Conservation (phyloP, 257 asterid species). For the Mentha longifolia region DNA sequence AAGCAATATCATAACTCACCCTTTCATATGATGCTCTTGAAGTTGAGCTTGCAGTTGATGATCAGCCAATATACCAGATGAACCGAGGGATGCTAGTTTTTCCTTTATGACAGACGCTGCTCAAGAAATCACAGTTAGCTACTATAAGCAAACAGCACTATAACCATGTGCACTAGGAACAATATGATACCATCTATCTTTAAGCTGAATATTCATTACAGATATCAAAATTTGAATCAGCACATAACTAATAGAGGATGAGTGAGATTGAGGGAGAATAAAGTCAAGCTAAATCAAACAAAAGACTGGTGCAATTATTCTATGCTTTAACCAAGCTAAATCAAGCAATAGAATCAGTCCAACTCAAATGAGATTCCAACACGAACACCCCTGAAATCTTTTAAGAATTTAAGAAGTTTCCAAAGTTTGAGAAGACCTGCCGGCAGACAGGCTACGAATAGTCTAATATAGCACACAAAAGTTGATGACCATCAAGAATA, state of each 20-base stretch:
- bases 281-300: not conserved
- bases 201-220: conserved; percentile 23
- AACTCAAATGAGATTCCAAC: conserved; percentile 22
- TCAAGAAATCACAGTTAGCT: conserved; percentile 37
- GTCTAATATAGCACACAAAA: conserved; percentile 1
- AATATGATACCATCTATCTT: conserved; percentile 5
- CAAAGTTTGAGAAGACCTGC: conserved; percentile 12
- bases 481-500: conserved; percentile 6
- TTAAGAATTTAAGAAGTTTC: conserved; percentile 7
- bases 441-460: not conserved
- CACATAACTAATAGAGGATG: conserved; percentile 18
- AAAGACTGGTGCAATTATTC: conserved; percentile 12
- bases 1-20: conserved; percentile 58
- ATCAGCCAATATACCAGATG: conserved; percentile 98
- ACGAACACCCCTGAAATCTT: conserved; percentile 17
- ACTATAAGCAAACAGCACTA: conserved; percentile 21
- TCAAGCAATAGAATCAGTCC: conserved; percentile 19
- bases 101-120: conserved; percentile 97
- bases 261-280: conserved; percentile 7
- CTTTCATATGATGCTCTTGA: conserved; percentile 93
- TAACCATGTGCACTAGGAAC: conserved; percentile 18
- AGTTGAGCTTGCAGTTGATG: conserved; percentile 97
- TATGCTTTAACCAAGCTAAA: conserved; percentile 16
- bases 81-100: conserved; percentile 93
- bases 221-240: conserved; percentile 19